Percentiles rank a stretch among this genome's conserved stretches.
These are phyloP conservation scores for Thozetella sp. DNA, from an alignment of 495 filamentous ascomycete species.

Conservation along the genomic window DNA sequence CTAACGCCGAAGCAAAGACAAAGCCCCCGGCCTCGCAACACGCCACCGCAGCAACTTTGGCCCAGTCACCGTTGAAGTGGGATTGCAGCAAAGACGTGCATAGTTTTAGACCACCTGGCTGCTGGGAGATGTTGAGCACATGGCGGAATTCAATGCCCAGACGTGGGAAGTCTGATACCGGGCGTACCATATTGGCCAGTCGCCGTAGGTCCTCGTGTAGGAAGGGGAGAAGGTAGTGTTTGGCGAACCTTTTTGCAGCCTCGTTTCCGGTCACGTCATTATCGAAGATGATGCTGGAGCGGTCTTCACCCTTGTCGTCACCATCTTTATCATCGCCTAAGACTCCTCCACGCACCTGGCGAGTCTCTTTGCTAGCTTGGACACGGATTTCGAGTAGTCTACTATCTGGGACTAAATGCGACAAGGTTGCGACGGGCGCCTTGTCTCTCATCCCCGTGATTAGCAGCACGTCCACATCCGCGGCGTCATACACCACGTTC, in stretches of 20 bases:
- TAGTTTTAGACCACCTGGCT: conserved; percentile 51
- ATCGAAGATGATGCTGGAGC: conserved; percentile 51
- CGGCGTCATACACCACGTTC: conserved; percentile 40
- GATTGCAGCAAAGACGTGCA: conserved; percentile 55
- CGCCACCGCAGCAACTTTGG: conserved; percentile 43
- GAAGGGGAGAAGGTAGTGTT: conserved; percentile 49
- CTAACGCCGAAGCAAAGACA: conserved; percentile 57
- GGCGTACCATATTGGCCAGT: conserved; percentile 54
- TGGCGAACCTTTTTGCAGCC: conserved; percentile 41
- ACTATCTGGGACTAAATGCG: conserved; percentile 57
- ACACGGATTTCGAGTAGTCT: conserved; percentile 58
- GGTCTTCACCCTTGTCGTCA: conserved; percentile 13
- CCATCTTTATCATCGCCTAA: conserved; percentile 19
- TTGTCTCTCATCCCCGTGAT: conserved; percentile 71
- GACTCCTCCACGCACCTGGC: conserved; percentile 37
- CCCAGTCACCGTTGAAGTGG: conserved; percentile 53
- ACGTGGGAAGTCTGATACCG: conserved; percentile 52
- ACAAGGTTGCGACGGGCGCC: conserved; percentile 55
- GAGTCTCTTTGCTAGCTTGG: conserved; percentile 43
- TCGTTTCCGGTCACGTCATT: conserved; percentile 46
- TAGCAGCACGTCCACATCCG: conserved; percentile 57
- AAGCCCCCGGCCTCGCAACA: conserved; percentile 63
- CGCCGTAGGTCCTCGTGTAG: conserved; percentile 48
- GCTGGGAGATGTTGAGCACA: conserved; percentile 59
- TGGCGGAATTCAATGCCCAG: conserved; percentile 57